Base-by-base conservation (phyloP, 2,329 filamentous ascomycete genomes). In the Corinectria fuckeliana region DNA sequence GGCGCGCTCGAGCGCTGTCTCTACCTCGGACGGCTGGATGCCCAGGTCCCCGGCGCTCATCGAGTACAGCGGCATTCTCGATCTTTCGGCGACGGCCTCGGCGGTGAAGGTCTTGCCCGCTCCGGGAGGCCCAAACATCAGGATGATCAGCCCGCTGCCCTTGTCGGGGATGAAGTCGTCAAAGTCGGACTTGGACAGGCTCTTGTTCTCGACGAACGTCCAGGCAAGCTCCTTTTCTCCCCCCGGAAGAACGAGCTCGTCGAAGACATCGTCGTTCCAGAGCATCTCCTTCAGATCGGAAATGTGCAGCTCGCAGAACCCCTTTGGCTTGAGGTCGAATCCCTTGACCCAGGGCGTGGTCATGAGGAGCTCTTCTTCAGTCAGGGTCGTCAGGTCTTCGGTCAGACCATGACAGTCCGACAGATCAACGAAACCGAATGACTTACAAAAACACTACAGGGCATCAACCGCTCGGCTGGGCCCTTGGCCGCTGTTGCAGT, bases 71-170 rank as follows among this genome's bases (percentile, higher is more conserved):
- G 77, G 78, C 3, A 74, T 74, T 2, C 72, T 66, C 1, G 74
- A 68, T 4, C 72, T 65, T 38, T 80, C 78, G 1, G 77, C 77
- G 0, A 81, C 75, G 23, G 72, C 61, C 39, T 70, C 77, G 16
- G 78, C 80, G 0, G 79, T 81, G 30, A 78, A 71, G 0, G 79
- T 82, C 70, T 82, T 82, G 25, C 81, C 81, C 0, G 80, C 76
- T 4, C 80, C 80, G 0, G 80, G 79, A 0, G 73, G 75, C 3
- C 81, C 81, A 6, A 75, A 77, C 16, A 82, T 72, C 1, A 82
- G 72, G 59, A 79, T 76, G 60, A 82, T 81, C 45, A 81, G 75
- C 13, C 79, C 79, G 38, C 75, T 76, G 39, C 72, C 75, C 41
- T 78, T 77, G 32, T 74, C 73, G 0, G 66, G 55, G n/a, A 77